phyloP scores from a whole-genome alignment of 2,329 filamentous ascomycete species.

The Phialocephala sp. region DNA sequence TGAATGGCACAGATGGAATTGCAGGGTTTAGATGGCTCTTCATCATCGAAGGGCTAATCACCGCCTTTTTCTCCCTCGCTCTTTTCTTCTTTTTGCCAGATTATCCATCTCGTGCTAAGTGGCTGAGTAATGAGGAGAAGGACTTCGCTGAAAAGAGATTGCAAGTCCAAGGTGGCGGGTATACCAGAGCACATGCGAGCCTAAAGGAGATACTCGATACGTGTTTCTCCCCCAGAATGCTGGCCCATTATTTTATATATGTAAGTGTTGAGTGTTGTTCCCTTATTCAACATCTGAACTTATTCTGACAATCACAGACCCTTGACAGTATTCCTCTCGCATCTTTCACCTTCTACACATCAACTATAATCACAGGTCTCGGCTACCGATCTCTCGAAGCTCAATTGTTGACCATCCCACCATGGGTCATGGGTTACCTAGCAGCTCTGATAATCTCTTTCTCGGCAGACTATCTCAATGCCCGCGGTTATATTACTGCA shows the following conservation, averaged over 20 bases:
- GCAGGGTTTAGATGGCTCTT: slow-evolving; percentile 42
- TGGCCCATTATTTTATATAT: too few relatives aligned
- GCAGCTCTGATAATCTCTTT: slow-evolving; percentile 58
- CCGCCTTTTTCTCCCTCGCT: slow-evolving; percentile 54
- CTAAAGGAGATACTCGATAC: too few relatives aligned
- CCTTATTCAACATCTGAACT: too few relatives aligned
- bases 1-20: slow-evolving; percentile 37
- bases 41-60: slow-evolving; percentile 41
- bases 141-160: slow-evolving; percentile 49
- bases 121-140: slow-evolving; percentile 52
- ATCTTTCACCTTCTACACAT: slow-evolving; percentile 46
- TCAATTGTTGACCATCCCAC: slow-evolving; percentile 71
- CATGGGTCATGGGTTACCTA: slow-evolving; percentile 63
- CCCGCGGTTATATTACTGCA: slow-evolving; percentile 58
- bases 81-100: slow-evolving; percentile 55
- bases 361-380: slow-evolving; percentile 66
- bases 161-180: slow-evolving; percentile 40
- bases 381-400: slow-evolving; percentile 61
- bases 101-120: slow-evolving; percentile 54
- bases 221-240: too few relatives aligned
- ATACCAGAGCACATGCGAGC: too few relatives aligned
- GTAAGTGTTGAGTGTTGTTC: too few relatives aligned
- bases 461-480: slow-evolving; percentile 68
- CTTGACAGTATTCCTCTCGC: too few relatives aligned
- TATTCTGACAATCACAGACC: too few relatives aligned